phyloP scores from a whole-genome alignment of 2,329 filamentous ascomycete species.

The Fusarium fracticaudum region DNA sequence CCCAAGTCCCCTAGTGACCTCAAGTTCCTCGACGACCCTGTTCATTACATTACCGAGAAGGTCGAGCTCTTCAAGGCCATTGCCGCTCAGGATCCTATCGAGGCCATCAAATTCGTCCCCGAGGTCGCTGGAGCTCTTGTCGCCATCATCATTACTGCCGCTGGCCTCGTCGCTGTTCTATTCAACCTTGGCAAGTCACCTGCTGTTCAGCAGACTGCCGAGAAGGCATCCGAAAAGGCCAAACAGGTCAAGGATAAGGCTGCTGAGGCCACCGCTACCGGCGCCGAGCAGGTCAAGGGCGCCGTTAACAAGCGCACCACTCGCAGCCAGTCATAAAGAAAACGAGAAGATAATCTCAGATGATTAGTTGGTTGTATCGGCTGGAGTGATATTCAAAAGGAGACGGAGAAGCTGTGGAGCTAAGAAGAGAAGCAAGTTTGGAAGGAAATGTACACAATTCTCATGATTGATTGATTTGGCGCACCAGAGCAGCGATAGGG shows the following conservation, averaged over 20 bases:
- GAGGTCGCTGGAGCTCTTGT: constrained; percentile 86
- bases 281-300: constrained; percentile 78
- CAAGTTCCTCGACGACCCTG: constrained; percentile 90
- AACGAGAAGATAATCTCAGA: not conserved
- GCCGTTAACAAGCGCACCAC: constrained; percentile 72
- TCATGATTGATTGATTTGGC: constrained; percentile 32
- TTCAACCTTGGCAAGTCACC: constrained; percentile 72
- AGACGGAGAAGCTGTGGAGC: constrained; percentile 1
- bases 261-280: constrained; percentile 65
- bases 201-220: constrained; percentile 77
- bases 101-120: constrained; percentile 89
- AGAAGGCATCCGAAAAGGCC: constrained; percentile 73
- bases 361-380: not conserved
- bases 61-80: constrained; percentile 89
- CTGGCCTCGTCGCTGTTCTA: constrained; percentile 75
- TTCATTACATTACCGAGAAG: constrained; percentile 91
- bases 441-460: constrained; percentile 34
- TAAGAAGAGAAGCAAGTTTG: constrained; percentile 15
- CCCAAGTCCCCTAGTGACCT: constrained; percentile 79
- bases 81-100: constrained; percentile 80
- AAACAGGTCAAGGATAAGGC: constrained; percentile 76
- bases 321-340: constrained; percentile 62
- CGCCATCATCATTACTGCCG: constrained; percentile 73
- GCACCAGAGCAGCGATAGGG: constrained; percentile 30
- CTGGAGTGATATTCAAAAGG: constrained; percentile 8